Percentiles rank a stretch among this genome's conserved stretches.
These are phyloP conservation scores for Penicillium ucsense DNA, from an alignment of 495 filamentous ascomycete genomes.

Conservation along the genomic window DNA sequence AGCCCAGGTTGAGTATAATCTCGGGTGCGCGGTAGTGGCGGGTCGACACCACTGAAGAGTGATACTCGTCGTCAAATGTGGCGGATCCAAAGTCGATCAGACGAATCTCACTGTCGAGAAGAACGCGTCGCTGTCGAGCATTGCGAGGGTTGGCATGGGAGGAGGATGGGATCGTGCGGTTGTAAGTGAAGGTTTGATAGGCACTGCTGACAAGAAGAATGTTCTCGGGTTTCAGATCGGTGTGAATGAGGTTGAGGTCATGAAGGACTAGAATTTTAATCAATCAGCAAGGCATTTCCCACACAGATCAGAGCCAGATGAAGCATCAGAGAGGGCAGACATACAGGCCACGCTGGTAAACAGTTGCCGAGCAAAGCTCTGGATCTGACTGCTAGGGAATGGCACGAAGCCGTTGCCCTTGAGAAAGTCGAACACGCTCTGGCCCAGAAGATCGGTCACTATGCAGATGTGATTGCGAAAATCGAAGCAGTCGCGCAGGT, in stretches of 20 bases:
- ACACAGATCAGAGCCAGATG: no score
- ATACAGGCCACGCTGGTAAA: slow-evolving; percentile 98
- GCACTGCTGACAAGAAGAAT: slow-evolving; percentile 83
- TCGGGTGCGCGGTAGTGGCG: slow-evolving; percentile 94
- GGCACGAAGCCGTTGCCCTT: slow-evolving; percentile 92
- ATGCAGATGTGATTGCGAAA: slow-evolving; percentile 98
- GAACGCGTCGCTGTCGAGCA: slow-evolving; percentile 75
- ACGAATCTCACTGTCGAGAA: slow-evolving; percentile 92
- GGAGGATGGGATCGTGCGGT: slow-evolving; percentile 86
- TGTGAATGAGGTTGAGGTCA: slow-evolving; percentile 96
- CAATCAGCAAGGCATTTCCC: background rate
- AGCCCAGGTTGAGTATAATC: slow-evolving; percentile 92
- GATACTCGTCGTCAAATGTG: slow-evolving; percentile 97
- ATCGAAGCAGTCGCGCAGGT: slow-evolving; percentile 94
- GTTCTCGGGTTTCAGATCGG: slow-evolving; percentile 96
- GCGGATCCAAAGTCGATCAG: slow-evolving; percentile 97
- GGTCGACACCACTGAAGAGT: slow-evolving; percentile 93
- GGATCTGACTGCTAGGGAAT: slow-evolving; percentile 98
- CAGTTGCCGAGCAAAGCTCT: slow-evolving; percentile 88
- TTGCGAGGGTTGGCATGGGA: slow-evolving; percentile 65
- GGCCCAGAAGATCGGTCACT: slow-evolving; percentile 90
- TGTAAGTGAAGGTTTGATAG: slow-evolving; percentile 97
- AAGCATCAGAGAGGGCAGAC: slow-evolving; percentile 20
- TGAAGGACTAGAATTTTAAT: slow-evolving; percentile 64
- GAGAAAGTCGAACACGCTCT: slow-evolving; percentile 97